Evolutionary conservation across 1,284 basidiomycete species (phyloP).

Genomic region (Cryptococcus maquisensis): DNA sequence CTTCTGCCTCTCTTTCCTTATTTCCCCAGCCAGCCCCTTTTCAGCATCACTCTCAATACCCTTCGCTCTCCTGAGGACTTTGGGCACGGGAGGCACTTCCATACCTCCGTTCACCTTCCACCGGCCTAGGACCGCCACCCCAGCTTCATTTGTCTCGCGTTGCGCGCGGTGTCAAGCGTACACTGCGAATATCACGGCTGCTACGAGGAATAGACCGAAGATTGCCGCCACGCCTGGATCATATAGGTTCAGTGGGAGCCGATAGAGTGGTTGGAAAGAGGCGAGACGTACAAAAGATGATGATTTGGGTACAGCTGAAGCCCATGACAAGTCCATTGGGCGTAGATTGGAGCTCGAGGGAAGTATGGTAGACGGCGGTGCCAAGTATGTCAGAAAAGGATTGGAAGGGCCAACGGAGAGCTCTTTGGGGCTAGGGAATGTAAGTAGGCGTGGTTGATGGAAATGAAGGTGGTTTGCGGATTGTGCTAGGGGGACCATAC

Average conservation of each 20-base stretch:
- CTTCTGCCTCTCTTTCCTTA: not conserved
- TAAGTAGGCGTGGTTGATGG: not conserved
- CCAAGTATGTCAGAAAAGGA: not conserved
- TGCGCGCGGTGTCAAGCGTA: constrained; percentile 6
- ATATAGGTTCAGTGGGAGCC: not conserved
- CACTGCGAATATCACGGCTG: constrained; percentile 7
- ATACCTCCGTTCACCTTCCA: constrained; percentile 8
- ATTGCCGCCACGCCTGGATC: not conserved
- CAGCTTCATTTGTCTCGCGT: constrained; percentile 1
- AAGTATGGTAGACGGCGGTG: no score
- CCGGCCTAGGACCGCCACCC: constrained; percentile 6
- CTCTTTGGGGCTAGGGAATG: not conserved
- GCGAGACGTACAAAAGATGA: constrained; percentile 1
- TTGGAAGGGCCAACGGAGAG: not conserved
- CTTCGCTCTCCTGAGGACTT: not conserved
- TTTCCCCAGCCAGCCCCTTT: not conserved
- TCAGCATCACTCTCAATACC: not conserved
- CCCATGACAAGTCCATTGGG: not conserved
- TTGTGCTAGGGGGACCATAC: not conserved
- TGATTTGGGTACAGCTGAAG: constrained; percentile 2
- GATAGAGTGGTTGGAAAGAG: not conserved
- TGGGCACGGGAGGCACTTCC: not conserved
- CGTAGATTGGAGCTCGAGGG: not conserved
- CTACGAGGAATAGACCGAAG: not conserved
- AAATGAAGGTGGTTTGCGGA: not conserved